Evolutionary conservation across 2,329 filamentous ascomycete genomes (phyloP), one percentile per base, ranked within the genome.

Genomic region (Ascosphaera apis): DNA sequence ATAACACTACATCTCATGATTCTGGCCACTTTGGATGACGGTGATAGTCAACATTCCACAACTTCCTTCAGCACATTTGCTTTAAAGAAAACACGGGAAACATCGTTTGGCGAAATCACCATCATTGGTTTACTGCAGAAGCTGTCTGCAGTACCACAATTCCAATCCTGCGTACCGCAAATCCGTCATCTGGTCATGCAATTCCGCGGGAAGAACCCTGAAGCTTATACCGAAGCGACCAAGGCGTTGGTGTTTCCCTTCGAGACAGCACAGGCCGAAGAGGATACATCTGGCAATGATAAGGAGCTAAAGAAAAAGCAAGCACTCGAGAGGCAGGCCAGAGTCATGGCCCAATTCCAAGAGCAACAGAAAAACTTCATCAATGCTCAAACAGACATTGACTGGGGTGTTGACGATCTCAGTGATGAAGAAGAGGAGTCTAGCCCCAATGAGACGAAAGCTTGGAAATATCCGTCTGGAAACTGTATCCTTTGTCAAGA

Each of bases 401-500:
- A 92, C 53, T 92, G 82, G 78, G 83, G 80, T 11, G 78, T 88
- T 40, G 69, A 82, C 35, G 80, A 88, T 33, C 68, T 80, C 18
- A 72, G 79, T 36, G 42, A 58, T 9, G 67, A 70, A 28, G 63
- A 66, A 31, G 52, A 55, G 4, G 41, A 52, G 35, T 52, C 57
- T 13, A 57, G 60, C 12, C 61, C 67, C 6, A 61, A 66, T 8
- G 72, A 80, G 45, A 74, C 73, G 49, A 81, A 77, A 45, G 67
- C 70, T 32, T 91, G 84, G 73, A 88, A 83, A 50, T 98, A 91
- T 51, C 88, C 91, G 1, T 70, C 73, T 16, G 88, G 84, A 12
- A 91, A 83, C 16, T 98, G 88, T 53, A 93, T 98, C 37, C 61
- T 95, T 12, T 98, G 88, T 49, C 88, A 95, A 53, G 91, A 98